Evolutionary conservation across 306 rosid genomes (phyloP), one percentile per base, ranked within the genome.

Genomic region (Inga oerstediana): DNA sequence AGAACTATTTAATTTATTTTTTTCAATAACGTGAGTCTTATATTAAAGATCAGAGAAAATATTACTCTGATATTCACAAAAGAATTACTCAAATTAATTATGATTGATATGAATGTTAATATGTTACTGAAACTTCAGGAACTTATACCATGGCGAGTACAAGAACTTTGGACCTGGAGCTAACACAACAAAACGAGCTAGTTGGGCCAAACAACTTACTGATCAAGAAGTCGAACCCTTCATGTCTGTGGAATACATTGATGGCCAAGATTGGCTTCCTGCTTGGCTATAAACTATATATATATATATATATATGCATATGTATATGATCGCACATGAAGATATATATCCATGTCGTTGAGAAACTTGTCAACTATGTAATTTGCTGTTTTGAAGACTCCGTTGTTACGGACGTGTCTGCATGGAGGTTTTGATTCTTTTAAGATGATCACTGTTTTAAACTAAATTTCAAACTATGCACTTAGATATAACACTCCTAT

Each of bases 161-260:
- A 73, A 87, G 14, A 84, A 86, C 84, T 77, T 68, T 45, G 93
- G 90, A 22, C 95, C 92, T 20, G 91, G 93, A 58, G 16, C 93
- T 3, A 65, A 17, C 16, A 1, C 83, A 3, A 45, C 24, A 4
- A 4, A 45, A 8, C 88, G 93, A 1, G 92, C 85, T 66, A 74
- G 81, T 6, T 90, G 96, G 96, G 30, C 88, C 1, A 91, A 86
- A 80, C 87, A 90, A 52, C 86, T 88, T 16, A 86, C 78, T 2
- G 78, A 90, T 0, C 14, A 89, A 75, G 92, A 87, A 83, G 91
- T 4, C 17, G 83, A 54, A 5, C 84, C 76, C 37, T 72, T 72
- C 12, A n/a, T 43, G n/a, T n/a, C 76, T 7, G 34, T 72, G 14
- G 76, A 72, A n/a, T 72, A 22, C 35, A 44, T 72, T 7, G 35